A percentile compares a stretch with the other conserved stretches of the same genome.
These are phyloP conservation scores for Microbotryum scabiosae DNA, from an alignment of 1,284 basidiomycete species.

Conservation along the genomic window DNA sequence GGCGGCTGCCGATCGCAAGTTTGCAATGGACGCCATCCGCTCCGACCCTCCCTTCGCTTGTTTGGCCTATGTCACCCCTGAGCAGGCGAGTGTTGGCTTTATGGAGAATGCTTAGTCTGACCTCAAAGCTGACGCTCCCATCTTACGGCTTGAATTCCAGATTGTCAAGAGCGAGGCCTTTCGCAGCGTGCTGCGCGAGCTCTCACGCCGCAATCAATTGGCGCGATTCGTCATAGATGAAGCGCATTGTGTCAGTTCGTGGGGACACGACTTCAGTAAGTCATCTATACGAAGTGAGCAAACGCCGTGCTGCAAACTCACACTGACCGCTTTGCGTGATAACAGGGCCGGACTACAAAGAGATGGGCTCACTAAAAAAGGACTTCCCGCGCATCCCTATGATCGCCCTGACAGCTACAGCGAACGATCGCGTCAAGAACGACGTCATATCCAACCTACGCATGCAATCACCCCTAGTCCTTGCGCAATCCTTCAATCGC, in stretches of 20 bases:
- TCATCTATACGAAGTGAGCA: slow-evolving; percentile 36
- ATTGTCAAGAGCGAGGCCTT: slow-evolving; percentile 54
- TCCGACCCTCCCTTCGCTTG: slow-evolving; percentile 42
- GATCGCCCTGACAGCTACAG: slow-evolving; percentile 94
- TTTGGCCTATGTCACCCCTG: slow-evolving; percentile 90
- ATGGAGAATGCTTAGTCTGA: not conserved
- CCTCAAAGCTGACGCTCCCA: not conserved
- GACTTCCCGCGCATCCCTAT: slow-evolving; percentile 74
- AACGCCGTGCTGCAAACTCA: not conserved
- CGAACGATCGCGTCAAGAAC: slow-evolving; percentile 62
- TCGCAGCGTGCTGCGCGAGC: slow-evolving; percentile 49
- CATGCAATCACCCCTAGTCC: slow-evolving; percentile 53
- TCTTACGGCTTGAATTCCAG: not conserved
- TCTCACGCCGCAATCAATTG: slow-evolving; percentile 54
- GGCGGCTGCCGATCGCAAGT: slow-evolving; percentile 39
- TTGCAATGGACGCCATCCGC: slow-evolving; percentile 45
- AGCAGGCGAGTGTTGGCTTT: slow-evolving; percentile 52
- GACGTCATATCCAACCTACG: slow-evolving; percentile 69
- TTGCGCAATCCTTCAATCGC: slow-evolving; percentile 85
- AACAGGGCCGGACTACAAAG: slow-evolving; percentile 41
- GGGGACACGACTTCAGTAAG: slow-evolving; percentile 75
- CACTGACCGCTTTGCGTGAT: not conserved
- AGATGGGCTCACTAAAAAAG: slow-evolving; percentile 58
- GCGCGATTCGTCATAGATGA: slow-evolving; percentile 94
- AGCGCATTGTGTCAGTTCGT: slow-evolving; percentile 79